A percentile compares a stretch with the other conserved stretches of the same genome.
Conservation (phyloP, 2,329 filamentous ascomycete species). For the Trichoderma asperellum region DNA sequence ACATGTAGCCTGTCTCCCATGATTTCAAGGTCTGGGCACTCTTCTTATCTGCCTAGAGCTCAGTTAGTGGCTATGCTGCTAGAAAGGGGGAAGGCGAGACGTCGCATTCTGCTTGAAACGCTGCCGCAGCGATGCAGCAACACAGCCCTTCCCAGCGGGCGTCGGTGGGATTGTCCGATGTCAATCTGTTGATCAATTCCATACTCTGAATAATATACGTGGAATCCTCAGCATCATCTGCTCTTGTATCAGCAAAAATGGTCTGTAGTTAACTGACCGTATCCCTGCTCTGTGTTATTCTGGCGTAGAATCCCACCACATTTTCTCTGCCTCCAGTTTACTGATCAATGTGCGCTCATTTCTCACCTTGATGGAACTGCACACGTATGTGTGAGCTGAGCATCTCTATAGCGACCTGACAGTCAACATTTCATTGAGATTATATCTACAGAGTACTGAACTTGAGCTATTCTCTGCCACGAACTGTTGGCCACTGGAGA, state of each 20-base stretch:
- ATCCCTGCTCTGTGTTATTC: not conserved
- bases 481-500: not conserved
- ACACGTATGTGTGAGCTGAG: not conserved
- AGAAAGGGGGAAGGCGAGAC: not conserved
- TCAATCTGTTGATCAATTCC: not conserved
- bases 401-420: too few relatives aligned
- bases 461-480: not conserved
- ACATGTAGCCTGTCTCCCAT: too few relatives aligned
- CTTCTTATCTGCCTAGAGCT: not conserved
- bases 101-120: not conserved
- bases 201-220: not conserved
- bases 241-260: not conserved
- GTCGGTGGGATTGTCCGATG: not conserved
- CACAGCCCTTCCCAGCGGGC: not conserved
- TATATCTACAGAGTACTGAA: too few relatives aligned
- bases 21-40: not conserved
- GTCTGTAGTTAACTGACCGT: not conserved
- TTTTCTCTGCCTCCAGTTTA: not conserved
- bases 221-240: not conserved
- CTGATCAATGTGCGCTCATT: not conserved
- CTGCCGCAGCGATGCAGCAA: not conserved
- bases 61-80: not conserved
- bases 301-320: too few relatives aligned
- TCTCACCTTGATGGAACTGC: not conserved
- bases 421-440: too few relatives aligned